Percentiles rank a stretch among this genome's conserved stretches.
phyloP scores from a whole-genome alignment of 768 basidiomycete species.

The Termitomyces sp. region DNA sequence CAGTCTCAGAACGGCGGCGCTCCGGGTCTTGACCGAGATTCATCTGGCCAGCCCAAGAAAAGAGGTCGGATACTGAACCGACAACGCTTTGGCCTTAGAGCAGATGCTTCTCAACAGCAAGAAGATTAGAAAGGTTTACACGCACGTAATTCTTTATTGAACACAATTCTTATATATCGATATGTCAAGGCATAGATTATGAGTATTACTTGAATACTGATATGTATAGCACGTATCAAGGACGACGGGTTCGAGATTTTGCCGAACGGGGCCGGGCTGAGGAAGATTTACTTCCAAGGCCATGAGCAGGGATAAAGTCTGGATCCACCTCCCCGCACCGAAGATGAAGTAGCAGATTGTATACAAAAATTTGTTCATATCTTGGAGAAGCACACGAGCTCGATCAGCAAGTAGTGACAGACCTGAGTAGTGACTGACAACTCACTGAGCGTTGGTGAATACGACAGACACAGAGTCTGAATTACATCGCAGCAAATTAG shows the following conservation, averaged over 20 bases:
- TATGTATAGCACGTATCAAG: not conserved
- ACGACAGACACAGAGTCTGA: conserved; percentile 87
- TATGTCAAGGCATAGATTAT: not conserved
- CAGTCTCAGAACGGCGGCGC: not conserved
- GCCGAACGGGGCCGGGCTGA: conserved; percentile 40
- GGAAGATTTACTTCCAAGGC: conserved; percentile 62
- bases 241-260: conserved; percentile 54
- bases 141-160: not conserved
- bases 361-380: conserved; percentile 86
- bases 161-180: not conserved
- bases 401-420: conserved; percentile 1
- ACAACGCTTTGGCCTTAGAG: not conserved
- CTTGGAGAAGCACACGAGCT: conserved; percentile 28
- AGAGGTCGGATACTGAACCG: not conserved
- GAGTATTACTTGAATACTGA: not conserved
- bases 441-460: conserved; percentile 89
- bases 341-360: conserved; percentile 77
- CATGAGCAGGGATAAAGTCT: conserved; percentile 75
- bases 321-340: conserved; percentile 71
- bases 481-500: conserved; percentile 81
- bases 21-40: not conserved
- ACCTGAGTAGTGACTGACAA: conserved; percentile 11
- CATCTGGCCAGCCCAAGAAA: not conserved
- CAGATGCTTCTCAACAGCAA: not conserved
- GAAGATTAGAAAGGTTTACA: not conserved